Evolutionary conservation across 768 basidiomycete species (phyloP).

Genomic region (Termitomyces sp.): DNA sequence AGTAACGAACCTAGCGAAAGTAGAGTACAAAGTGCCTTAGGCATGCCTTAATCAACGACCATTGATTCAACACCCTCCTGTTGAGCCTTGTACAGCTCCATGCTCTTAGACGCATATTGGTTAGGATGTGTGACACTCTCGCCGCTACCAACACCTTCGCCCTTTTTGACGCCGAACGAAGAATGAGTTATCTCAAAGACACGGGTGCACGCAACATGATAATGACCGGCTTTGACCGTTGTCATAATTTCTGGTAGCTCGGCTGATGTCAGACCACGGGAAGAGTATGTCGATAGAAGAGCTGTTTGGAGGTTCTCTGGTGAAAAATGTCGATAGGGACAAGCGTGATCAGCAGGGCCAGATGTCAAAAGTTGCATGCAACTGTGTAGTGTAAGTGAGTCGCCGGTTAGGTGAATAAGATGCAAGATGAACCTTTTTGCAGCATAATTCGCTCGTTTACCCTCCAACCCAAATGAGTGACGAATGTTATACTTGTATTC

Average conservation of each 20-base stretch:
- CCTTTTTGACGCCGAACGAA: slow-evolving; percentile 70
- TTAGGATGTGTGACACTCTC: slow-evolving; percentile 96
- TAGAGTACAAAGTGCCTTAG: background rate
- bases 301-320: slow-evolving; percentile 78
- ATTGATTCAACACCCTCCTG: slow-evolving; percentile 39
- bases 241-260: slow-evolving; percentile 84
- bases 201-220: slow-evolving; percentile 94
- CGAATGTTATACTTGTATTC: slow-evolving; percentile 97
- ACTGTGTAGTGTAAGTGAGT: slow-evolving; percentile 36
- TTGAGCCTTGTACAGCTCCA: slow-evolving; percentile 53
- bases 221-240: slow-evolving; percentile 76
- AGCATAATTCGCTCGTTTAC: slow-evolving; percentile 90
- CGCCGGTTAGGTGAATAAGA: background rate
- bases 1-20: background rate
- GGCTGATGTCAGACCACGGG: slow-evolving; percentile 55
- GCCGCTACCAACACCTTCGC: slow-evolving; percentile 81
- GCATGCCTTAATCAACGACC: slow-evolving; percentile 29
- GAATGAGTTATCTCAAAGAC: slow-evolving; percentile 94
- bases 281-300: slow-evolving; percentile 64
- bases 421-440: slow-evolving; percentile 67
- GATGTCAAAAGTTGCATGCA: slow-evolving; percentile 83
- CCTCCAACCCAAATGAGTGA: slow-evolving; percentile 92
- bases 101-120: slow-evolving; percentile 75
- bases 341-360: slow-evolving; percentile 69
- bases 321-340: slow-evolving; percentile 90